Evolutionary conservation across 2,329 filamentous ascomycete species (phyloP).

Genomic region (Pyricularia pennisetigena): DNA sequence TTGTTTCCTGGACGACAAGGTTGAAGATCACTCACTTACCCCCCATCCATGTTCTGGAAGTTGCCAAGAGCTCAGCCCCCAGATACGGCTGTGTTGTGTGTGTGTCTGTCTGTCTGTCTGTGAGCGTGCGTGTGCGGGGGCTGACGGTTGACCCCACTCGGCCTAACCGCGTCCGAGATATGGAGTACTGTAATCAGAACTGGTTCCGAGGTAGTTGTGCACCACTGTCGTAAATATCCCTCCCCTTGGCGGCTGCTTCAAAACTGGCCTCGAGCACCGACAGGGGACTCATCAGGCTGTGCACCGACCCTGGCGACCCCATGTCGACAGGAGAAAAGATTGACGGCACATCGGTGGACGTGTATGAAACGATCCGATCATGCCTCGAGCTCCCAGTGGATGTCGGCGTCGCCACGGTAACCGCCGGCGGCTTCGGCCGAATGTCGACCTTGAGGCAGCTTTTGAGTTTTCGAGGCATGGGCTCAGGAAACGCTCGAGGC

Average conservation of each 20-base stretch:
- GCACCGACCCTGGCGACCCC: not conserved
- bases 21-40: too few relatives aligned
- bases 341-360: slow-evolving; percentile 1
- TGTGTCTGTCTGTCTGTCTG: too few relatives aligned
- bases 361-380: not conserved
- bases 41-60: too few relatives aligned
- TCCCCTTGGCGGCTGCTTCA: not conserved
- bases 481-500: not conserved
- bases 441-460: not conserved
- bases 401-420: not conserved
- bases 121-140: too few relatives aligned
- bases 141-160: not conserved
- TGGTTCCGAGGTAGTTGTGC: too few relatives aligned
- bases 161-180: not conserved
- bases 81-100: not conserved
- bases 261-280: not conserved
- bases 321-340: slow-evolving; percentile 3
- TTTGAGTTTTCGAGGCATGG: not conserved
- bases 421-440: not conserved
- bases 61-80: too few relatives aligned
- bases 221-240: not conserved
- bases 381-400: not conserved
- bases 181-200: too few relatives aligned
- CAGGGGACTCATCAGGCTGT: slow-evolving; percentile 3
- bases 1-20: too few relatives aligned